A percentile compares a stretch with the other conserved stretches of the same genome.
Evolutionary conservation across 1,284 basidiomycete genomes (phyloP).

Genomic region (Ceratobasidium sp.): DNA sequence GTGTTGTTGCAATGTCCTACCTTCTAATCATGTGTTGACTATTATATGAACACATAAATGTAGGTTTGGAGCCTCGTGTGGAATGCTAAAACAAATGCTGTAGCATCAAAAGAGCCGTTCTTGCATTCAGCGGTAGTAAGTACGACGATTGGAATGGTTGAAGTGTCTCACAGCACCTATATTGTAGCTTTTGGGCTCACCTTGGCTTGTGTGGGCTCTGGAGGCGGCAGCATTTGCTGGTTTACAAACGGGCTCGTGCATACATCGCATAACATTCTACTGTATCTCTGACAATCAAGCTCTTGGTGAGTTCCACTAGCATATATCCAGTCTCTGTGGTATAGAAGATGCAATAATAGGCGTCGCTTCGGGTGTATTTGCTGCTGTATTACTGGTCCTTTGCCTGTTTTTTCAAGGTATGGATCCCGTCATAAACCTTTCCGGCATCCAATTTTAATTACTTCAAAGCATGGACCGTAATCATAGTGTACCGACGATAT

Average conservation of each 20-base stretch:
- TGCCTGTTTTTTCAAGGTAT: constrained; percentile 12
- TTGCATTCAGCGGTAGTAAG: constrained; percentile 5
- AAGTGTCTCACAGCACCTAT: not conserved
- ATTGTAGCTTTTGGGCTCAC: not conserved
- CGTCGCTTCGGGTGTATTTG: not conserved
- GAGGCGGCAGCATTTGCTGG: not conserved
- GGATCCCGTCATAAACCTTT: not conserved
- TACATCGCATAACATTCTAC: constrained; percentile 15
- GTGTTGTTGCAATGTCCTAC: not conserved
- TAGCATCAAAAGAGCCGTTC: not conserved
- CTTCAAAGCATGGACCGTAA: not conserved
- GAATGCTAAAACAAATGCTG: not conserved
- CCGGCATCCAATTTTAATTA: too few relatives aligned
- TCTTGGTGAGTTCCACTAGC: not conserved
- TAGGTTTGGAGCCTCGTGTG: constrained; percentile 28
- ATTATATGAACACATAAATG: not conserved
- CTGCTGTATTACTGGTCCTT: not conserved
- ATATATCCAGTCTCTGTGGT: not conserved
- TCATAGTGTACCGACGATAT: constrained; percentile 15
- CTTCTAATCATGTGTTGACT: too few relatives aligned
- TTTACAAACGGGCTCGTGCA: not conserved
- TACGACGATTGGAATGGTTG: not conserved
- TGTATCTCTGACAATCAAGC: constrained; percentile 28
- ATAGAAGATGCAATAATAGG: not conserved
- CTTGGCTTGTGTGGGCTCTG: not conserved